These are phyloP conservation scores for Yarrowia bubula DNA, from an alignment of 805 yeast genomes.

Conservation along the genomic window DNA sequence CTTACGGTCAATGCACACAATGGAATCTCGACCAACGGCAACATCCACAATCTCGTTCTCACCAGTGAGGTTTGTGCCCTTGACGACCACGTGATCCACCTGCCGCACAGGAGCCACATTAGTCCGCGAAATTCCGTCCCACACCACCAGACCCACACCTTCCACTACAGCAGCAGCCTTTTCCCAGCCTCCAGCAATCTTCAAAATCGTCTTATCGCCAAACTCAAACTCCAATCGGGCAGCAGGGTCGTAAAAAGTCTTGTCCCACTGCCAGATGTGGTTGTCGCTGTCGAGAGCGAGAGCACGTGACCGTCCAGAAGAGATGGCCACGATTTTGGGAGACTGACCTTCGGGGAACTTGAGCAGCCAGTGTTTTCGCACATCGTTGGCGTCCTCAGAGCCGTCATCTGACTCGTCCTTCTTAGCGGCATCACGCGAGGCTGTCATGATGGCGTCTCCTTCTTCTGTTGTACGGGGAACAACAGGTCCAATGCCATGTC, in stretches of 20 bases:
- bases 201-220: constrained; percentile 27
- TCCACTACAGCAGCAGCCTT: constrained; percentile 50
- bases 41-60: constrained; percentile 48
- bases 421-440: neutral
- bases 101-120: constrained; percentile 1
- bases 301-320: constrained; percentile 65
- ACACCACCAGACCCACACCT: constrained; percentile 55
- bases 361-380: constrained; percentile 15
- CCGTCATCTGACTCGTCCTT: neutral
- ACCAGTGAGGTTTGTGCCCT: constrained; percentile 26
- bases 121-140: constrained; percentile 43
- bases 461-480: constrained; percentile 11
- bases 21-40: constrained; percentile 51
- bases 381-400: neutral
- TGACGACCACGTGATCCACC: constrained; percentile 27
- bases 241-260: constrained; percentile 29
- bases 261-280: constrained; percentile 63
- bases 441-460: neutral
- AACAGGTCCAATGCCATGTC: constrained; percentile 26
- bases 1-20: constrained; percentile 49
- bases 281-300: constrained; percentile 55
- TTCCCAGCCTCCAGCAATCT: constrained; percentile 68
- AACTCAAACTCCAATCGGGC: constrained; percentile 28
- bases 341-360: constrained; percentile 1
- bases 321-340: constrained; percentile 47